phyloP scores from a whole-genome alignment of 1,139 yeast genomes.

The Magnusiomyces fungicola region DNA sequence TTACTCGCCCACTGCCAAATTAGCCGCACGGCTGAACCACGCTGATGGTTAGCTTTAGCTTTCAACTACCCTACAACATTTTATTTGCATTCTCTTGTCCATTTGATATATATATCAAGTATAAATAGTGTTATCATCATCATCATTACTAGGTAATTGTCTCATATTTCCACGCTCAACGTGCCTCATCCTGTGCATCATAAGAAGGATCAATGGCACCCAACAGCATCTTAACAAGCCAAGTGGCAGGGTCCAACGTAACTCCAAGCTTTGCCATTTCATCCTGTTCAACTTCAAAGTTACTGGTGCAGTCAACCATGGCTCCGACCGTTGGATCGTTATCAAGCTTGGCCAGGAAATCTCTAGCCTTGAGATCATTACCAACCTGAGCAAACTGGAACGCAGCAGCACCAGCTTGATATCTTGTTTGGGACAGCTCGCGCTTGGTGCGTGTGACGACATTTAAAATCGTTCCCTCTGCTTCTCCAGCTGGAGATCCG shows the following conservation, averaged over 20 bases:
- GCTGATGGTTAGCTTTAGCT: no score
- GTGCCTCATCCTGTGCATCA: slow-evolving; percentile 26
- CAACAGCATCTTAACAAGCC: slow-evolving; percentile 29
- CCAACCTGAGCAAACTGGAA: slow-evolving; percentile 33
- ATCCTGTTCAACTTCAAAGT: slow-evolving; percentile 30
- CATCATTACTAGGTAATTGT: no score
- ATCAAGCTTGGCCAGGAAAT: slow-evolving; percentile 27
- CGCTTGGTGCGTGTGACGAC: slow-evolving; percentile 26
- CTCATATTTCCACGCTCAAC: no score
- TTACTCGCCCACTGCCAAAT: no score
- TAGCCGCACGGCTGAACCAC: no score
- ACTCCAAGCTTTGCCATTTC: slow-evolving; percentile 30
- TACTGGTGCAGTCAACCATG: slow-evolving; percentile 29
- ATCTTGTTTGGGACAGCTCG: slow-evolving; percentile 20
- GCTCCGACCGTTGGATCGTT: slow-evolving; percentile 27
- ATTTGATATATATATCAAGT: no score
- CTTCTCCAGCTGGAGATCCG: slow-evolving; percentile 32
- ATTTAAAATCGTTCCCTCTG: slow-evolving; percentile 21
- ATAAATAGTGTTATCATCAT: no score
- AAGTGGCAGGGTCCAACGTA: slow-evolving; percentile 27
- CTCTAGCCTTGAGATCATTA: slow-evolving; percentile 29
- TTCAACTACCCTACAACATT: no score
- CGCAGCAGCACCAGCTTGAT: slow-evolving; percentile 29
- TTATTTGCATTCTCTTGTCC: no score
- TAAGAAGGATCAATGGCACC: slow-evolving; percentile 29